These are phyloP conservation scores for Erodium moschatum DNA, from an alignment of 441 rosid genomes.

Conservation along the genomic window DNA sequence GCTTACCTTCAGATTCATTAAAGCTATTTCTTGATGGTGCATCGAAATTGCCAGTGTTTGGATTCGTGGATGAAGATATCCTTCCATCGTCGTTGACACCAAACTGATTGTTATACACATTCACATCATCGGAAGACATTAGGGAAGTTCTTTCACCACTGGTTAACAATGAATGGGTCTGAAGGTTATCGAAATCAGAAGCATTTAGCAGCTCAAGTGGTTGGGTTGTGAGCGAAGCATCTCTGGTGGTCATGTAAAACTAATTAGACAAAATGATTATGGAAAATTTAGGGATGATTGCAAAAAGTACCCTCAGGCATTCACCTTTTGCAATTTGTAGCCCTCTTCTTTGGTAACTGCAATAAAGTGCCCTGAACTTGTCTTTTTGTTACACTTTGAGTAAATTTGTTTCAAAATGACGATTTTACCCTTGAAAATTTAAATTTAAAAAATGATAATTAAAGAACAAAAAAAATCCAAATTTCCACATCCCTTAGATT, in stretches of 20 bases:
- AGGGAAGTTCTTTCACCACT: slow-evolving; percentile 22
- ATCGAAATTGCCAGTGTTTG: slow-evolving; percentile 20
- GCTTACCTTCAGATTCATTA: slow-evolving; percentile 68
- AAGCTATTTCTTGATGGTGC: slow-evolving; percentile 25
- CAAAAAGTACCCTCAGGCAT: too few species aligned
- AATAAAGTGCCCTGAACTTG: too few species aligned
- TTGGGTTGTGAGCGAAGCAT: slow-evolving; percentile 96
- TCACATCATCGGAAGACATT: slow-evolving; percentile 11
- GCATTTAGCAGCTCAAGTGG: slow-evolving; percentile 95
- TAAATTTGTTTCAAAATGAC: too few species aligned
- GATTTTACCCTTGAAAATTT: too few species aligned
- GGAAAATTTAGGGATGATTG: not conserved
- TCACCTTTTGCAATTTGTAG: too few species aligned
- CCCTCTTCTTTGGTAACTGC: too few species aligned
- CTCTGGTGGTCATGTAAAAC: slow-evolving; percentile 41
- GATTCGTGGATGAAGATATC: slow-evolving; percentile 22
- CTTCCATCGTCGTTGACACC: slow-evolving; percentile 39
- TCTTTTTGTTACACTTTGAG: too few species aligned
- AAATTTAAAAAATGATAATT: too few species aligned
- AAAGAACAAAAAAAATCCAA: too few species aligned
- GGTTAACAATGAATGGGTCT: slow-evolving; percentile 30
- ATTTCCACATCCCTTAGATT: too few species aligned
- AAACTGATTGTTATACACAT: slow-evolving; percentile 31
- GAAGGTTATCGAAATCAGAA: slow-evolving; percentile 35
- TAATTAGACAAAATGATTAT: slow-evolving; percentile 17